Conservation (phyloP, 1,284 basidiomycete genomes). For the Microbotryum scabiosae region DNA sequence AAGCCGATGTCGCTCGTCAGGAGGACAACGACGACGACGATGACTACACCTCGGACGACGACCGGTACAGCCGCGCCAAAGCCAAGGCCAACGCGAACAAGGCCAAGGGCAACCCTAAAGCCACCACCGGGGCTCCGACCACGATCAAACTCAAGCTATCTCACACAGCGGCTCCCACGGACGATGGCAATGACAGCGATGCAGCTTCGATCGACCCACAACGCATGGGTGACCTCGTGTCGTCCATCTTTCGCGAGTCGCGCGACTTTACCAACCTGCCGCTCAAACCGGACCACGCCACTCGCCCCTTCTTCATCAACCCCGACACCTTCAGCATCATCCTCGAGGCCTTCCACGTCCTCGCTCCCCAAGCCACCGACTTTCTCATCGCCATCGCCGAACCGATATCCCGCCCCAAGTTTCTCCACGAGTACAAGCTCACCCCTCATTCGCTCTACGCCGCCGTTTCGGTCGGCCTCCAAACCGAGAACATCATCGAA, state of each 20-base stretch:
- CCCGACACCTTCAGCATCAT: constrained; percentile 76
- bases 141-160: constrained; percentile 13
- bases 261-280: constrained; percentile 71
- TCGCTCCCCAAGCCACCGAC: constrained; percentile 96
- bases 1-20: neutral
- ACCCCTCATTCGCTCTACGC: constrained; percentile 97
- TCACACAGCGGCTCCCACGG: neutral
- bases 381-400: constrained; percentile 97
- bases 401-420: constrained; percentile 93
- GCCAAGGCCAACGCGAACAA: neutral
- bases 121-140: neutral
- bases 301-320: constrained; percentile 87
- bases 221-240: constrained; percentile 4
- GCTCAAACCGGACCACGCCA: constrained; percentile 79
- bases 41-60: constrained; percentile 16
- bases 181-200: neutral
- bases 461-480: constrained; percentile 93
- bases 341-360: constrained; percentile 88
- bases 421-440: constrained; percentile 98
- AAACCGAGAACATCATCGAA: constrained; percentile 97
- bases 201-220: neutral
- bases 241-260: constrained; percentile 17
- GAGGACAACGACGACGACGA: constrained; percentile 7
- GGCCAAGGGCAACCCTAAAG: constrained; percentile 6
- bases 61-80: neutral